A percentile compares a stretch with the other conserved stretches of the same genome.
These are phyloP conservation scores for Galeopsis tetrahit DNA, from an alignment of 257 asterid genomes.

Conservation along the genomic window DNA sequence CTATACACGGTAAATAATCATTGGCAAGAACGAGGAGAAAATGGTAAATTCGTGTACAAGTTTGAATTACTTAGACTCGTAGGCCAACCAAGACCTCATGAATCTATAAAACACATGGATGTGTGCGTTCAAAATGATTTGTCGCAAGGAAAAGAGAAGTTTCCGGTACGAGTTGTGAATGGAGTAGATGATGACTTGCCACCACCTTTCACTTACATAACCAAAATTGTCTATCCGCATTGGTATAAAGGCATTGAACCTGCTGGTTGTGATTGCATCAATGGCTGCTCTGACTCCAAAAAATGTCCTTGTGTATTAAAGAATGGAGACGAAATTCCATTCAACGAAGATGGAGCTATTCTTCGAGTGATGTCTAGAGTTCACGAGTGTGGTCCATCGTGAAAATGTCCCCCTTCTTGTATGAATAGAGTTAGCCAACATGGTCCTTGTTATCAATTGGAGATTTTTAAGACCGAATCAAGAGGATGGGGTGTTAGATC, in stretches of 20 bases:
- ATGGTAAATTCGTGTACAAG: conserved; percentile 56
- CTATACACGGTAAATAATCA: conserved; percentile 51
- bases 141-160: conserved; percentile 60
- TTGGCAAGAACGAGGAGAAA: conserved; percentile 50
- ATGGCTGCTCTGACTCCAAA: conserved; percentile 65
- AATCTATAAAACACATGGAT: background rate
- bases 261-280: conserved; percentile 63
- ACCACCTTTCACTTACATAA: conserved; percentile 54
- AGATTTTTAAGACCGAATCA: conserved; percentile 69
- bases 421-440: conserved; percentile 74
- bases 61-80: conserved; percentile 60
- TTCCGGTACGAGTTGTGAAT: conserved; percentile 63
- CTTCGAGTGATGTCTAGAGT: conserved; percentile 47
- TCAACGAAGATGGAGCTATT: conserved; percentile 59
- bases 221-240: conserved; percentile 51
- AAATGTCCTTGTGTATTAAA: conserved; percentile 59
- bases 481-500: conserved; percentile 97
- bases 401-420: conserved; percentile 84
- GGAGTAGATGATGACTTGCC: conserved; percentile 51
- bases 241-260: conserved; percentile 44
- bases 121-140: conserved; percentile 46
- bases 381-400: conserved; percentile 80
- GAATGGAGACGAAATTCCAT: conserved; percentile 73
- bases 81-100: conserved; percentile 48
- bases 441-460: conserved; percentile 57